A percentile compares a stretch with the other conserved stretches of the same genome.
Evolutionary conservation across 129 eudicot species (phyloP).

Genomic region (Dittrichia graveolens): DNA sequence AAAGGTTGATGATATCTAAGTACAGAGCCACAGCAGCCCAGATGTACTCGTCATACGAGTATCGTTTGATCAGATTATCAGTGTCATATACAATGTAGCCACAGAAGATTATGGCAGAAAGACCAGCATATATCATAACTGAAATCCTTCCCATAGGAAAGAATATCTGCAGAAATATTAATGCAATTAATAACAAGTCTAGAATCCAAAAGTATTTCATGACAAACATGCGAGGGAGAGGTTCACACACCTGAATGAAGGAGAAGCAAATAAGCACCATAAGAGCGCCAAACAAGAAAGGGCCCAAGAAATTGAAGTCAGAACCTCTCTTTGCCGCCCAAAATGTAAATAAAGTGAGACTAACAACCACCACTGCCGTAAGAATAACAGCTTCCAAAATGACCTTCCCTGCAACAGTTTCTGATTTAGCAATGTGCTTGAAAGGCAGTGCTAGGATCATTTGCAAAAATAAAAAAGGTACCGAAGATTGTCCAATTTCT

Average conservation of each 20-base stretch:
- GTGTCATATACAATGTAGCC: conserved; percentile 86
- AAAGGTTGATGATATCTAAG: conserved; percentile 74
- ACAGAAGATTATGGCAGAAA: conserved; percentile 75
- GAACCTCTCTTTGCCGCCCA: conserved; percentile 91
- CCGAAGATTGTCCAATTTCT: background rate
- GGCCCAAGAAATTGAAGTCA: conserved; percentile 81
- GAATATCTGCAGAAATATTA: conserved; percentile 48
- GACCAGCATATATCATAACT: conserved; percentile 70
- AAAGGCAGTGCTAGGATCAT: background rate
- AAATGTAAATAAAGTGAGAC: conserved; percentile 81
- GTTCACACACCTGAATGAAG: conserved; percentile 63
- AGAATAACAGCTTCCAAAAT: conserved; percentile 70
- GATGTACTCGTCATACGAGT: conserved; percentile 74
- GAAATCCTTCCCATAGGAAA: conserved; percentile 72
- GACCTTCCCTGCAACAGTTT: conserved; percentile 55
- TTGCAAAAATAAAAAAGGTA: background rate
- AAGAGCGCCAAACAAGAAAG: conserved; percentile 77
- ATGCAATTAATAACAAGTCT: background rate
- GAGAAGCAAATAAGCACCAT: conserved; percentile 63
- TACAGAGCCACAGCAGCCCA: conserved; percentile 86
- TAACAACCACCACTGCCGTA: conserved; percentile 69
- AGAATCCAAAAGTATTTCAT: background rate
- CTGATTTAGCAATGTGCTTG: background rate
- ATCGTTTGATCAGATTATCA: conserved; percentile 75
- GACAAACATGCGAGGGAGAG: background rate